Evolutionary conservation across 305 asterid genomes (phyloP).

Genomic region (Solanum hybrid): DNA sequence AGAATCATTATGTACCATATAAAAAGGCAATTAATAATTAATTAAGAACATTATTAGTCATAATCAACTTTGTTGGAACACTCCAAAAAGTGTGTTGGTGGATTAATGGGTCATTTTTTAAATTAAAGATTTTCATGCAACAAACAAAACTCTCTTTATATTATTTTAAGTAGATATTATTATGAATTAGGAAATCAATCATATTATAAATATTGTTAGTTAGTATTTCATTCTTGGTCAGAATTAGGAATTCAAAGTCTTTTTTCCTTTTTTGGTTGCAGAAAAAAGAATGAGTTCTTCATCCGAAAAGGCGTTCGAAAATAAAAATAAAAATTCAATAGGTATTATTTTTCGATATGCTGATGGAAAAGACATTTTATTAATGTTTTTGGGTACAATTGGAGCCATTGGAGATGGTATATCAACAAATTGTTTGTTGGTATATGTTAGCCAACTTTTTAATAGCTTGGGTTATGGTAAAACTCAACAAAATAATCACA

Average conservation of each 20-base stretch:
- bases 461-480: slow-evolving; percentile 68
- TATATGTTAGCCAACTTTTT: slow-evolving; percentile 61
- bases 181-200: not conserved
- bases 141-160: not conserved
- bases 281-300: slow-evolving; percentile 1
- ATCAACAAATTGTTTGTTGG: slow-evolving; percentile 65
- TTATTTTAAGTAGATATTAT: not conserved
- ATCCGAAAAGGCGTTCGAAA: not conserved
- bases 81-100: not conserved
- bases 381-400: slow-evolving; percentile 66
- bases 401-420: slow-evolving; percentile 92
- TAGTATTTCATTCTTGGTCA: not conserved
- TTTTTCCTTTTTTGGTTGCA: not conserved
- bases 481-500: slow-evolving; percentile 30
- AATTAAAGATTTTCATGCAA: not conserved
- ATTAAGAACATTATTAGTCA: not conserved
- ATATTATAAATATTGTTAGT: not conserved
- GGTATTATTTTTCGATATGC: slow-evolving; percentile 56
- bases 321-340: slow-evolving; percentile 19
- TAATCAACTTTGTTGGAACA: not conserved
- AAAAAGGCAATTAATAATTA: not conserved
- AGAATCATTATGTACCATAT: not conserved
- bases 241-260: not conserved
- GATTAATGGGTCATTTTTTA: not conserved
- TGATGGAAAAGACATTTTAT: slow-evolving; percentile 54